Evolutionary conservation across 495 filamentous ascomycete genomes (phyloP).

Genomic region (Tuber aestivum): DNA sequence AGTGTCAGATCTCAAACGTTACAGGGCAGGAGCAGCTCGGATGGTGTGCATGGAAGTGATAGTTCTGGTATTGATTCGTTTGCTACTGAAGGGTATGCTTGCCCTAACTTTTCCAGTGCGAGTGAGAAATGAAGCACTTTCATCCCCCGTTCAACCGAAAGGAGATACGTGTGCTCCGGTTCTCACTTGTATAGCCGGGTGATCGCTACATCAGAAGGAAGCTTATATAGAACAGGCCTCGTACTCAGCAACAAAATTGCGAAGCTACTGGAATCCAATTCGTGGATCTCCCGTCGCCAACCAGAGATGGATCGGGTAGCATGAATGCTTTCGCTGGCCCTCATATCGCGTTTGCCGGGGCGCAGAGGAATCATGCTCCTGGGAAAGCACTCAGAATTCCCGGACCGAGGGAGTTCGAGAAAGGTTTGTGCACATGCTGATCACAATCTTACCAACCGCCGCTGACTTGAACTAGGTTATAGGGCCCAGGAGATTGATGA

Average conservation of each 20-base stretch:
- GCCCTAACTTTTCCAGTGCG: not conserved
- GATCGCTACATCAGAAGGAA: not conserved
- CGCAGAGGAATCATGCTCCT: constrained; percentile 10
- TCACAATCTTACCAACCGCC: not conserved
- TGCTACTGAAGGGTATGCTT: constrained; percentile 19
- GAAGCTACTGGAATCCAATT: constrained; percentile 29
- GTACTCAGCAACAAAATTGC: not conserved
- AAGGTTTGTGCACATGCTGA: constrained; percentile 14
- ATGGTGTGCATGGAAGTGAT: not conserved
- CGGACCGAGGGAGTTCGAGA: constrained; percentile 41
- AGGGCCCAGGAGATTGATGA: constrained; percentile 40
- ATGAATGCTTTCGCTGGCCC: constrained; percentile 7
- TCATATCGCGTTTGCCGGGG: constrained; percentile 36
- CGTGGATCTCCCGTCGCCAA: constrained; percentile 21
- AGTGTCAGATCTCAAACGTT: constrained; percentile 1
- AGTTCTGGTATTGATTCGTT: constrained; percentile 13
- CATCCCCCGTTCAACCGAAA: not conserved
- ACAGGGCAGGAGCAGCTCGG: constrained; percentile 4
- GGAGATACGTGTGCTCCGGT: not conserved
- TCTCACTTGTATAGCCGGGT: constrained; percentile 1
- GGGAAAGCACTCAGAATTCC: constrained; percentile 39
- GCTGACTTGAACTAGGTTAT: constrained; percentile 19
- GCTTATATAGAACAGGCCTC: not conserved
- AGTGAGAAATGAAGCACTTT: not conserved
- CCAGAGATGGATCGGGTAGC: not conserved